Base-by-base conservation (phyloP, 2,329 filamentous ascomycete species). In the Ceratocystis destructans region DNA sequence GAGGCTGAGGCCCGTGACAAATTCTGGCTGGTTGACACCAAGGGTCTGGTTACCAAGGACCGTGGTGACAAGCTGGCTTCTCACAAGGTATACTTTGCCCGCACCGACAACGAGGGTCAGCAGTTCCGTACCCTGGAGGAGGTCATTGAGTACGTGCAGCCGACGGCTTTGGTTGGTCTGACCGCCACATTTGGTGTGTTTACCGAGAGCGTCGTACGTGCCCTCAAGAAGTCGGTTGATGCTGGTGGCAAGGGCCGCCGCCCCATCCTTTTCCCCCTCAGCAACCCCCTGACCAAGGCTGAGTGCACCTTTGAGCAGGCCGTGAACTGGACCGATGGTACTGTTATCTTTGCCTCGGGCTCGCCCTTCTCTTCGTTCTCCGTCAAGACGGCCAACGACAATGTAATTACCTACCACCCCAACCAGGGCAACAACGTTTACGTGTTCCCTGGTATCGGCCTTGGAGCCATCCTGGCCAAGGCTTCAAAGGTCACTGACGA, bases 1-100 rank as follows among this genome's bases (percentile, higher is more conserved):
- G 93, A 97, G 76, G 85, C 91, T 72, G 87, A 90, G 70, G 94
- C 94, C 66, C 86, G 87, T 72, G 85, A 87, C 73, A 94, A 94
- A 80, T 97, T 99, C 83, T 97, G 88, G 85, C 89, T 99, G 61
- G 92, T 97, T 68, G 94, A 97, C 79, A 96, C 91, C 73, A 93
- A 94, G 80, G 94, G 94, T 72, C 87, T 99, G 25, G 93, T 99
- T 64, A 96, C 94, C 70, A 82, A 83, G 69, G 93, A 99, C 79
- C 89, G 94, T 68, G 93, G 93, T 66, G 94, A 97, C 80, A 90
- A 87, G 75, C 86, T 99, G 50, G 91, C 93, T 46, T 88, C 96
- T 72, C 94, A 99, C 77, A 89, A 89, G 78, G 84, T 87, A 77
- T 85, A 87, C 76, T 87, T 87, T 71, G 83, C 85, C 41, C 82